Evolutionary conservation across 78 protist species (phyloP).

Genomic region (slime mould (Dictyostelium discoideum)): DNA sequence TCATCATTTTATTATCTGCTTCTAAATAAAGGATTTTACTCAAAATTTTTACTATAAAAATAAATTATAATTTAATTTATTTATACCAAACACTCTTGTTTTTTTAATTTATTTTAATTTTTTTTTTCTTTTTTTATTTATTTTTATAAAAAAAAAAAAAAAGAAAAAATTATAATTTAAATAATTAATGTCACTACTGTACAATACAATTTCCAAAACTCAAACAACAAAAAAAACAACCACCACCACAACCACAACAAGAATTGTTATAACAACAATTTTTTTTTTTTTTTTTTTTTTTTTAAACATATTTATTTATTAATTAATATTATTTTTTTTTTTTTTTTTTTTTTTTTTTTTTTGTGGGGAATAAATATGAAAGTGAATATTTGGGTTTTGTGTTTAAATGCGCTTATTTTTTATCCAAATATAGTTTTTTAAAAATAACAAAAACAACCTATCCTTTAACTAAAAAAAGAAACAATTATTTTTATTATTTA

Average conservation of each 20-base stretch:
- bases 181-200: not conserved
- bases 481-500: too few relatives aligned
- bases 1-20: not conserved
- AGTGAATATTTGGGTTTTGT: not conserved
- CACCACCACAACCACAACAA: not conserved
- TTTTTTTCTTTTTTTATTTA: too few relatives aligned
- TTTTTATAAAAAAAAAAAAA: too few relatives aligned
- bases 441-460: not conserved
- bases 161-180: too few relatives aligned
- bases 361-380: not conserved
- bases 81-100: not conserved
- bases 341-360: too few relatives aligned
- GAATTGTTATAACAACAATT: not conserved
- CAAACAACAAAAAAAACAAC: not conserved
- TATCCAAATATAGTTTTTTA: not conserved
- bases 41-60: not conserved
- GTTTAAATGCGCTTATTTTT: not conserved
- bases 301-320: too few relatives aligned
- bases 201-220: not conserved
- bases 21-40: slow-evolving; percentile 6
- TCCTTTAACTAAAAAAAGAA: not conserved
- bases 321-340: too few relatives aligned
- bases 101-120: too few relatives aligned
- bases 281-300: not conserved
- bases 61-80: not conserved